Percentiles rank a stretch among this genome's conserved stretches.
Evolutionary conservation across 2,329 filamentous ascomycete genomes (phyloP).

Genomic region (Bretziella fagacearum): DNA sequence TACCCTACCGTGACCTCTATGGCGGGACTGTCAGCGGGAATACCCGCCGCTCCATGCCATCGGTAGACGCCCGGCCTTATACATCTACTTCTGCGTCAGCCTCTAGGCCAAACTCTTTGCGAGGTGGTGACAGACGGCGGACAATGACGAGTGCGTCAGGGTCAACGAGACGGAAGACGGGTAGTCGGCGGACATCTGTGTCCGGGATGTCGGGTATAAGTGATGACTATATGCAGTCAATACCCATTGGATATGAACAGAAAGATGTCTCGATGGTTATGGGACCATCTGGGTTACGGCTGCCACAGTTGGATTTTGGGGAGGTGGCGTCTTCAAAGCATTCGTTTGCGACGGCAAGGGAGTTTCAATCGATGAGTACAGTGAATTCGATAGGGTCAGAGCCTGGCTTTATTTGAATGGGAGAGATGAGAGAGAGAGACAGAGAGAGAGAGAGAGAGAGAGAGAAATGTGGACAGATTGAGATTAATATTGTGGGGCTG

Average conservation of each 20-base stretch:
- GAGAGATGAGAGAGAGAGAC: not conserved
- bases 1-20: constrained; percentile 12
- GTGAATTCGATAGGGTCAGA: constrained; percentile 10
- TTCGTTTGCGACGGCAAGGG: constrained; percentile 9
- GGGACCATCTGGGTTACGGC: not conserved
- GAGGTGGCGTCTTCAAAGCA: constrained; percentile 7
- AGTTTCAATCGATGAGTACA: constrained; percentile 14
- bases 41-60: constrained; percentile 2
- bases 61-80: constrained; percentile 3
- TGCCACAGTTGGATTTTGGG: constrained; percentile 8
- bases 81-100: constrained; percentile 4
- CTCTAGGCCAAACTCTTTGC: constrained; percentile 5
- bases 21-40: not conserved
- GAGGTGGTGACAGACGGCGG: not conserved
- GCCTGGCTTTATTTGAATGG: constrained; percentile 9
- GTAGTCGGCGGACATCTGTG: constrained; percentile 8
- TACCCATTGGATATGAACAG: constrained; percentile 10
- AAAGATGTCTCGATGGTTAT: not conserved
- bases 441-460: no score
- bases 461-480: no score
- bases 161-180: constrained; percentile 2
- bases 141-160: not conserved
- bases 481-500: no score
- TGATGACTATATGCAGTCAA: constrained; percentile 13
- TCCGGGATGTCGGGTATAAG: constrained; percentile 4